Evolutionary conservation across 2,329 filamentous ascomycete species (phyloP), one percentile per base, ranked within the genome.

Genomic region (Pestalotiopsis sp.): DNA sequence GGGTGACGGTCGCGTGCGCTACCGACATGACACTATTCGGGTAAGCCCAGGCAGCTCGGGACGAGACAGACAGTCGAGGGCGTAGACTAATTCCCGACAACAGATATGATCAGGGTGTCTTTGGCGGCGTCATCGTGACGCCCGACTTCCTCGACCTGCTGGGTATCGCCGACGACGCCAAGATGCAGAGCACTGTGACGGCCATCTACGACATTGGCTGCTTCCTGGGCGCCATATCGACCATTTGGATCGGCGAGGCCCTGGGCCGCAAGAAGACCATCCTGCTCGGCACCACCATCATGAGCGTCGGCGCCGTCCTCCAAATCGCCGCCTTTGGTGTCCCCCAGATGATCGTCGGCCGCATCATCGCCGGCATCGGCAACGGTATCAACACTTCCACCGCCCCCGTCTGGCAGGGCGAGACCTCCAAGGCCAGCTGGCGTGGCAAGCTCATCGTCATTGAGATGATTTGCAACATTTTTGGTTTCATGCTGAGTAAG

Each of bases 121-220:
- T 87, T 70, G 82, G 84, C 41, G 86, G 86, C 64, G 85, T 87
- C 4, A 80, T 87, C n/a, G 82, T 88, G 5, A 87, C 84, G 0
- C 75, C 80, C 5, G 81, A 87, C 72, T 87, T 86, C 66, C 80
- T 87, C 4, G 75, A 83, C 41, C 76, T 81, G 1, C 81, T 85
- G 59, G 75, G 82, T 66, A 80, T 87, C 2, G 77, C 75, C 38
- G 36, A 60, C 60, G 23, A 70, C 20, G 38, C 69, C 9, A 71
- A 68, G 40, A 41, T 81, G 77, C 65, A 77, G 49, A 74, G 79
- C n/a, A 87, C 85, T 0, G 84, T 88, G 12, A 87, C 85, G 0
- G 86, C 87, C 2, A 85, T 89, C 66, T 89, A 89, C 75, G 86
- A 89, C 70, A 81, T 90, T 40, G 87, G 87, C 9, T 90, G 87